Evolutionary conservation across 139 green algal species (phyloP), one percentile per base, ranked within the genome.

Genomic region (Pleodorina starrii): DNA sequence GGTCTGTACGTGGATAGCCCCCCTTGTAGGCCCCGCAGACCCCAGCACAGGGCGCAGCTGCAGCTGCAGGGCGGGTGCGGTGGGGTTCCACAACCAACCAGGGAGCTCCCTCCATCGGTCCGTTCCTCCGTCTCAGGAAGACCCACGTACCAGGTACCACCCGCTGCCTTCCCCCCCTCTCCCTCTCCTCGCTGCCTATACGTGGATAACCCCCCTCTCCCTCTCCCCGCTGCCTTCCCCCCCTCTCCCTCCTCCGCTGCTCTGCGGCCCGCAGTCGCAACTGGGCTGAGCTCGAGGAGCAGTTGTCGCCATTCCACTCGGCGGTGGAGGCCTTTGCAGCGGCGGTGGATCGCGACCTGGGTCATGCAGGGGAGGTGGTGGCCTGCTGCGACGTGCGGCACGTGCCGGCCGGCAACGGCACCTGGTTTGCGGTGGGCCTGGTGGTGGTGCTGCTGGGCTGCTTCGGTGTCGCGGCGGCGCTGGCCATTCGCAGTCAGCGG

Each of bases 201-300:
- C n/a, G n/a, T n/a, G n/a, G n/a, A n/a, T n/a, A n/a, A n/a, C n/a
- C 63, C 3, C 63, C 63, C 5, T 36, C 63, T 17, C 63, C 63
- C 63, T 40, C 63, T 73, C 29, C 63, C 60, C 10, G 11, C 60
- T 35, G 29, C 29, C 63, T 40, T 50, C 48, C 35, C 5, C 36
- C 69, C 69, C 35, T 4, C 36, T 50, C 5, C 40, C 69, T 36
- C 63, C 2, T 40, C 17, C 63, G n/a, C n/a, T n/a, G n/a, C n/a
- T n/a, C n/a, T n/a, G n/a, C n/a, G n/a, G n/a, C n/a, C n/a, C n/a
- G 5, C 80, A 87, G 81, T 32, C 81, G 60, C 40, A 87, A 63
- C 81, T 87, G 81, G 81, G 60, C 43, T 5, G 81, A 77, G 42
- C 54, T 87, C 3, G 81, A 87, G 5, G 60, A 77, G 42, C 16